Conservation (phyloP, 2,329 filamentous ascomycete genomes). For the Bipolaris zeicola region DNA sequence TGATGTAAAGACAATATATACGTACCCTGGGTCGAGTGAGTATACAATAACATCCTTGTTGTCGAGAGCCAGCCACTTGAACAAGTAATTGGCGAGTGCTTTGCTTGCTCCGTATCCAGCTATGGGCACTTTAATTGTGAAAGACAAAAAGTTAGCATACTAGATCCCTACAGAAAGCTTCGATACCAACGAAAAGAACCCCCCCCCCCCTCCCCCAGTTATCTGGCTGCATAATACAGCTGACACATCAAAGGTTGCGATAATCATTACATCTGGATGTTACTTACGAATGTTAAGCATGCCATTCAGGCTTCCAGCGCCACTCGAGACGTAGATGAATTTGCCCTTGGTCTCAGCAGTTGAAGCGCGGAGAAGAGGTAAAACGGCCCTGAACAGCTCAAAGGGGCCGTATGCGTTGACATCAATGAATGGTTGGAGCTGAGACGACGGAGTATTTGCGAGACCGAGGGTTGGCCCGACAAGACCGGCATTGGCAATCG, state of each 20-base stretch:
- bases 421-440: conserved; percentile 19
- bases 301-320: conserved; percentile 11
- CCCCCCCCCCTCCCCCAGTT: background rate
- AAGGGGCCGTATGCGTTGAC: conserved; percentile 25
- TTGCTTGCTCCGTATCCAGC: conserved; percentile 27
- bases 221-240: background rate
- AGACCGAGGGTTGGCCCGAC: background rate
- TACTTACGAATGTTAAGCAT: conserved; percentile 12
- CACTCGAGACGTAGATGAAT: conserved; percentile 25
- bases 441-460: background rate
- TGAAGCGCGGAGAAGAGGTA: conserved; percentile 13
- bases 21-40: conserved; percentile 23
- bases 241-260: background rate
- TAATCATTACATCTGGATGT: background rate
- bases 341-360: conserved; percentile 8
- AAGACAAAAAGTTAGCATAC: background rate
- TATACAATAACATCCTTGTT: conserved; percentile 19
- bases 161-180: background rate
- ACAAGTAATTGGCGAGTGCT: conserved; percentile 22
- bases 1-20: background rate
- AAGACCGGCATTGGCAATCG: background rate
- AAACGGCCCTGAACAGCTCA: conserved; percentile 21
- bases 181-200: too few species aligned
- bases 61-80: conserved; percentile 25
- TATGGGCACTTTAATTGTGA: background rate